These are phyloP conservation scores for Lumnitzera littorea DNA, from an alignment of 345 rosid species.

Conservation along the genomic window DNA sequence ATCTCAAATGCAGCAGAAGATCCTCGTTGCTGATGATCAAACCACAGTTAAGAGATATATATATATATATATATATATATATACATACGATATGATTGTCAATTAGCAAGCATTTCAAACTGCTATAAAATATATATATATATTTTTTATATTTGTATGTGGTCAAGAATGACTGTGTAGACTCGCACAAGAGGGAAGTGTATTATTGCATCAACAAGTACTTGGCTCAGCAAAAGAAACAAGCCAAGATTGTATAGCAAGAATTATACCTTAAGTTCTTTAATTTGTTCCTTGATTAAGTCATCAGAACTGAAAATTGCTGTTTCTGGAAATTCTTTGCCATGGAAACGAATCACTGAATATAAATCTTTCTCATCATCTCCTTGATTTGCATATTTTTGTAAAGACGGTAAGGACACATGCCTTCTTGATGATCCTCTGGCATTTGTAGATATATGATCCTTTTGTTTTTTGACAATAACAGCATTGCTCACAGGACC, in stretches of 20 bases:
- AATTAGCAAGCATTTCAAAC: background rate
- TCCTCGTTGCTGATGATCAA: constrained; percentile 39
- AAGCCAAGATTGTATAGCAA: background rate
- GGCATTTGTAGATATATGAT: constrained; percentile 12
- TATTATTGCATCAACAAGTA: no score
- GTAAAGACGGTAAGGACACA: constrained; percentile 55
- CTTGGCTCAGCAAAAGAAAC: no score
- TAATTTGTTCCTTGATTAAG: constrained; percentile 43
- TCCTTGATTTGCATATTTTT: constrained; percentile 35
- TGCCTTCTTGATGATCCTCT: constrained; percentile 47
- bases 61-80: no score
- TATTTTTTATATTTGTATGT: no score
- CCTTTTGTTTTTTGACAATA: constrained; percentile 35
- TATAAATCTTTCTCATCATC: constrained; percentile 31
- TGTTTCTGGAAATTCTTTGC: constrained; percentile 17
- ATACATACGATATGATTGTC: no score
- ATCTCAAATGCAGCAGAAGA: constrained; percentile 57
- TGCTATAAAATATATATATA: no score
- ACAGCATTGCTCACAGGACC: constrained; percentile 71
- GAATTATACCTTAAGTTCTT: constrained; percentile 56
- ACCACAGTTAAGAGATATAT: background rate
- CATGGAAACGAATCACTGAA: constrained; percentile 33
- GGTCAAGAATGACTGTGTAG: no score
- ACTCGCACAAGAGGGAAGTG: no score
- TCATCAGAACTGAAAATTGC: constrained; percentile 31